Base-by-base conservation (phyloP, 2,329 filamentous ascomycete species). In the Colletotrichum shisoi region DNA sequence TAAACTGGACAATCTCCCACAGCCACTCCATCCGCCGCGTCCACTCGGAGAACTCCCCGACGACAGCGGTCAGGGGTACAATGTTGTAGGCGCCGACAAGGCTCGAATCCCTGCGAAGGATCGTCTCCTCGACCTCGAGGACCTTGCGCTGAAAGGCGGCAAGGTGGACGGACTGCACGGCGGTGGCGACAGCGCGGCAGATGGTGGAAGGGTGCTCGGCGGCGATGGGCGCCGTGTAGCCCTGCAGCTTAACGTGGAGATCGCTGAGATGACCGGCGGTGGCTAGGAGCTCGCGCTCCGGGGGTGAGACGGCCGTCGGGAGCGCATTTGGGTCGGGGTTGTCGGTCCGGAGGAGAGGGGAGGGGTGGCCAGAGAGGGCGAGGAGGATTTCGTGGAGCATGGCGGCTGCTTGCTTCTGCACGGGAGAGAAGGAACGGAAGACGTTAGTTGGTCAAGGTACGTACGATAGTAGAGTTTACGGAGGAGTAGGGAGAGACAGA, bases 311-410 rank as follows among this genome's bases (percentile, higher is more conserved):
- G 75, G 84, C 76, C 27, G 56, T 57, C 57, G 81, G 77, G 73
- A 79, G 73, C 60, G 82, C 76, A 72, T 79, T 78, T 74, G 80
- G 76, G 71, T 80, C 82, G 72, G 82, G 78, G 73, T 73, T 72
- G 70, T 82, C 76, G 72, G 80, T 76, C 77, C 86, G 85, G 81
- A 97, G 91, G 76, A 98, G 87, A 72, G 93, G 91, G 71, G 94
- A 97, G 71, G 92, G 91, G 80, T 98, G 92, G 72, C 95, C 94
- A 74, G 94, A 96, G 79, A 98, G 89, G 78, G 94, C 94, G 79
- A 99, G 90, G 79, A 98, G 89, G 82, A 99, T 93, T 84, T 99
- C 95, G 87, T 98, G 95, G 78, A 99, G 91, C 95, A 99, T 99
- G 72, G 31, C 27, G 54, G 72, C 39, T 72, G 71, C 61, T 56